Evolutionary conservation across 257 asterid species (phyloP).

Genomic region (Ophiorrhiza pumila): DNA sequence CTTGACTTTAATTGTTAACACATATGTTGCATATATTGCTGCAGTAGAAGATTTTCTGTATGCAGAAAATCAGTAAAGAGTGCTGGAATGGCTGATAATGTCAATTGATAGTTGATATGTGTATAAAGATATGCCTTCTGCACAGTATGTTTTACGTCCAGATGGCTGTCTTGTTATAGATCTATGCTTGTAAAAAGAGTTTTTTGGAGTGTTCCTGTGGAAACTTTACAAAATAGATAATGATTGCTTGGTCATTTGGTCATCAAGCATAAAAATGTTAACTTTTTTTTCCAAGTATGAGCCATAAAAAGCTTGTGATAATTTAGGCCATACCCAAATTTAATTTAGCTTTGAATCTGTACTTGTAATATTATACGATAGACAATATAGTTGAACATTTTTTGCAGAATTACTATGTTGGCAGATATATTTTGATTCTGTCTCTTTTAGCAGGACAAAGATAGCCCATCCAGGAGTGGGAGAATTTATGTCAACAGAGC

Average conservation of each 20-base stretch:
- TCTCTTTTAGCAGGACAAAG: constrained; percentile 48
- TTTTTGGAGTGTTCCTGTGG: neutral
- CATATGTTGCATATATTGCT: neutral
- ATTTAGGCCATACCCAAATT: neutral
- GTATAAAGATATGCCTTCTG: neutral
- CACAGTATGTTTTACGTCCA: neutral
- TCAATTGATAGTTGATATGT: neutral
- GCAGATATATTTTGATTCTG: constrained; percentile 1
- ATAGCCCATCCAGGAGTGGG: constrained; percentile 42
- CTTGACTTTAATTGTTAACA: neutral
- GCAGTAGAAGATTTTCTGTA: neutral
- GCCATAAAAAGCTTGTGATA: neutral
- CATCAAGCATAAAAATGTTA: neutral
- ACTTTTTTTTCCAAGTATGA: neutral
- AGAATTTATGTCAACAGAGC: constrained; percentile 74
- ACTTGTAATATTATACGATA: neutral
- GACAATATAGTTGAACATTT: neutral
- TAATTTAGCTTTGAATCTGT: neutral
- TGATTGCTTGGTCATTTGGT: neutral
- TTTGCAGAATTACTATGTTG: neutral
- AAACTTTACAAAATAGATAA: neutral
- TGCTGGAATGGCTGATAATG: neutral
- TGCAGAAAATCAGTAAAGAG: neutral
- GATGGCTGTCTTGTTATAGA: constrained; percentile 8
- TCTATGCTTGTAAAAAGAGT: constrained; percentile 7